Percentiles rank a stretch among this genome's conserved stretches.
Conservation (phyloP, 495 filamentous ascomycete species). For the Annulohypoxylon bovei region DNA sequence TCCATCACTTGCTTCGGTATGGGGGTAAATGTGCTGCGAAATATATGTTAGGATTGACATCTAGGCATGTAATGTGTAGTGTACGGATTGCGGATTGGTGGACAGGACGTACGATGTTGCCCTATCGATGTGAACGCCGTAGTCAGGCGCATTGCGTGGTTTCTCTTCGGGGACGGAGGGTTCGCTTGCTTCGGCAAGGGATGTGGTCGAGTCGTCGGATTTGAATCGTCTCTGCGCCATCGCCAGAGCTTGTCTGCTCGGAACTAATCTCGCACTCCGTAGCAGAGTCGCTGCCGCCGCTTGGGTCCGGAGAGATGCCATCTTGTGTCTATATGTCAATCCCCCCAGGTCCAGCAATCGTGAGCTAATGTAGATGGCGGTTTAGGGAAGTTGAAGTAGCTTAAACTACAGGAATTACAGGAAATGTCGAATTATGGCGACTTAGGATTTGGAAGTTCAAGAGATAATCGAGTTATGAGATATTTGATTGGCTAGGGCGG, state of each 20-base stretch:
- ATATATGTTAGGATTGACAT: constrained; percentile 12
- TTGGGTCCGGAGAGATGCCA: constrained; percentile 56
- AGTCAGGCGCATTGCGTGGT: constrained; percentile 77
- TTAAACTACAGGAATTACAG: constrained; percentile 6
- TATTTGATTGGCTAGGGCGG: constrained; percentile 45
- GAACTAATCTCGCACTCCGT: constrained; percentile 51
- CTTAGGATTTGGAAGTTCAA: constrained; percentile 16
- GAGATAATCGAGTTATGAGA: constrained; percentile 28
- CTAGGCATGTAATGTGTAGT: neutral
- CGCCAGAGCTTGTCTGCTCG: constrained; percentile 48
- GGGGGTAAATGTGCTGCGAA: constrained; percentile 80
- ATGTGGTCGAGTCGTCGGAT: constrained; percentile 50
- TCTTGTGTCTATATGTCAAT: constrained; percentile 16
- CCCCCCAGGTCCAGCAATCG: constrained; percentile 9
- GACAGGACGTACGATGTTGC: constrained; percentile 72
- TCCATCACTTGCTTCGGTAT: constrained; percentile 88
- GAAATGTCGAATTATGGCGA: constrained; percentile 30
- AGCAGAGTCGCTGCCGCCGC: constrained; percentile 58
- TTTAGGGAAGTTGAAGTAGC: neutral
- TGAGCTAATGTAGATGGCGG: constrained; percentile 7
- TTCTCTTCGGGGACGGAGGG: constrained; percentile 45
- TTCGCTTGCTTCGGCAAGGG: constrained; percentile 35
- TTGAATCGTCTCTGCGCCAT: constrained; percentile 59
- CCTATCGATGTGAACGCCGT: constrained; percentile 78
- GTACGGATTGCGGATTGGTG: neutral